Conservation (phyloP, 2,329 filamentous ascomycete genomes). For the Cordyceps pruinosa region DNA sequence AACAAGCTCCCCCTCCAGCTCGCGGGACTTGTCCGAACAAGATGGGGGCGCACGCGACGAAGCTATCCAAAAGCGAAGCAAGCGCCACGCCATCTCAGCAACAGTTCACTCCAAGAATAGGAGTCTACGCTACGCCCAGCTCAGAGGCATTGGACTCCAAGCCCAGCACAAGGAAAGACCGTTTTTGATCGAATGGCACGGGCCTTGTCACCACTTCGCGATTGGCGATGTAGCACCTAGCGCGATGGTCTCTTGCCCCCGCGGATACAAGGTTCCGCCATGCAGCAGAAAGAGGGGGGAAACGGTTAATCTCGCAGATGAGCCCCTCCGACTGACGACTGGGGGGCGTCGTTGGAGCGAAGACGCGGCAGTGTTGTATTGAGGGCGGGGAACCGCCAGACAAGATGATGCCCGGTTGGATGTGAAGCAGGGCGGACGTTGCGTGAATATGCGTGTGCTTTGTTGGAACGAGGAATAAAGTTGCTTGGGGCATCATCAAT, state of each 20-base stretch:
- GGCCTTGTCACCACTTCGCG: neutral
- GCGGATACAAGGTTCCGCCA: neutral
- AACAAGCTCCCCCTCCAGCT: neutral
- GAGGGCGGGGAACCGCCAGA: neutral
- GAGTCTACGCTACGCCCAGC: neutral
- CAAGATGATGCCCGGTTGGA: neutral
- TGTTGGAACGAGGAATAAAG: neutral
- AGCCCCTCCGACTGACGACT: too few species aligned
- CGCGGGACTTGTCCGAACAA: neutral
- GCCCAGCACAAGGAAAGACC: neutral
- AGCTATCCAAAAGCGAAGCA: neutral
- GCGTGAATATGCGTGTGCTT: neutral
- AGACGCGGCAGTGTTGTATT: neutral
- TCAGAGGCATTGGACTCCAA: neutral
- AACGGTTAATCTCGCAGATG: neutral
- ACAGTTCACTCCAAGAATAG: neutral
- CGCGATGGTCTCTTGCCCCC: too few species aligned
- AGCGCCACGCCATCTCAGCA: neutral
- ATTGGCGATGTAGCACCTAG: neutral
- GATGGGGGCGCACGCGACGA: neutral
- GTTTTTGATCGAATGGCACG: neutral
- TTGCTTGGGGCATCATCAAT: neutral
- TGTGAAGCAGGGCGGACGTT: neutral
- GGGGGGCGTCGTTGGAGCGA: neutral
- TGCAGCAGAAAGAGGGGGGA: neutral